phyloP scores from a whole-genome alignment of 257 asterid genomes.

The Datura wrightii region DNA sequence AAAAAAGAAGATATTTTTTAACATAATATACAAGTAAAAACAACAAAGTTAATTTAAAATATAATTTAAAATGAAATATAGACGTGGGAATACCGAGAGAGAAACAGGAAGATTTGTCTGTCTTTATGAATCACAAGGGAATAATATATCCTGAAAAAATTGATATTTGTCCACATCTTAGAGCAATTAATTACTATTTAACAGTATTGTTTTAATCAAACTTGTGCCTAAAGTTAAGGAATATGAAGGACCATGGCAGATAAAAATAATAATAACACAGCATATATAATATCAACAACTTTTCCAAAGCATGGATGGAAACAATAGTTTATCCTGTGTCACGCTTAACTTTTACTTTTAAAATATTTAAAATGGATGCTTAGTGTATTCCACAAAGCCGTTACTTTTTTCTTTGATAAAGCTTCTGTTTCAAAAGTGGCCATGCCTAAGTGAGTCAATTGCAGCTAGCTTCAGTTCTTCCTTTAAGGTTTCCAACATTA shows the following conservation, averaged over 20 bases:
- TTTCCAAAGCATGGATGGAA: constrained; percentile 30
- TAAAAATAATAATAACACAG: background rate
- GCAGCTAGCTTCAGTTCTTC: background rate
- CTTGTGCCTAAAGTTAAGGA: constrained; percentile 34
- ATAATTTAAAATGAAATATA: background rate
- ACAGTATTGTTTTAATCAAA: constrained; percentile 7
- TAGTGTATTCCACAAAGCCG: constrained; percentile 26
- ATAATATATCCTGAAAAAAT: constrained; percentile 16
- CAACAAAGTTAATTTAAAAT: no score
- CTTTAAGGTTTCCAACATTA: background rate
- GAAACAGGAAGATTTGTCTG: constrained; percentile 29
- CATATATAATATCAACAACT: background rate
- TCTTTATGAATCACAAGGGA: constrained; percentile 21
- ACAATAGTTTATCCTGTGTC: constrained; percentile 21
- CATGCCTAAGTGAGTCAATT: constrained; percentile 22
- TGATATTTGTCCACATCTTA: constrained; percentile 2
- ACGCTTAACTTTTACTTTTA: constrained; percentile 18
- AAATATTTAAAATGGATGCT: constrained; percentile 11
- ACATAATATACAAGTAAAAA: no score
- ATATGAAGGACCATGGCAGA: background rate
- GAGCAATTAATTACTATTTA: background rate
- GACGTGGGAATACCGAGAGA: background rate
- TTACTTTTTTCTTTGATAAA: constrained; percentile 26
- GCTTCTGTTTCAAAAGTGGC: constrained; percentile 14
- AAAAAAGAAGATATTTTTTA: no score